Evolutionary conservation across 2,329 filamentous ascomycete genomes (phyloP).

Genomic region (Arthrobotrys iridis): DNA sequence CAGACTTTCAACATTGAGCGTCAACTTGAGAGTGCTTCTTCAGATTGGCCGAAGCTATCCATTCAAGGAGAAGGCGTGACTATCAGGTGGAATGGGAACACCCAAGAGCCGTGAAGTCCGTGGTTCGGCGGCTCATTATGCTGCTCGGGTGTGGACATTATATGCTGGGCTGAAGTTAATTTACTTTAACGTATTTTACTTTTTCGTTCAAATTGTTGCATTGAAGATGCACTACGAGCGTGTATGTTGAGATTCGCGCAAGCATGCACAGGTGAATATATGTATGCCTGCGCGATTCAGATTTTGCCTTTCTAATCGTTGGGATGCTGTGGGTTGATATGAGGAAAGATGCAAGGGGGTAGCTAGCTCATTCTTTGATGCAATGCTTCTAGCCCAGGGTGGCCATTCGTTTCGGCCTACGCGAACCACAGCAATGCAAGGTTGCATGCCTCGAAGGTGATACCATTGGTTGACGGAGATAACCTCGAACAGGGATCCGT

Average conservation of each 20-base stretch:
- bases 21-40: not conserved
- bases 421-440: conserved; percentile 1
- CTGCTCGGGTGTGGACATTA: not conserved
- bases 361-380: conserved; percentile 10
- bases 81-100: conserved; percentile 15
- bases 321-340: conserved; percentile 5
- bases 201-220: not conserved
- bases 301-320: not conserved
- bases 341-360: conserved; percentile 7
- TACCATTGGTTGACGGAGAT: conserved; percentile 30
- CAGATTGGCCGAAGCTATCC: not conserved
- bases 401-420: not conserved
- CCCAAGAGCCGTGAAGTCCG: conserved; percentile 41
- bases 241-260: not conserved
- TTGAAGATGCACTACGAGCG: not conserved
- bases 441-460: conserved; percentile 4
- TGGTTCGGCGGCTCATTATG: conserved; percentile 6
- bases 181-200: no score
- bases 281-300: not conserved
- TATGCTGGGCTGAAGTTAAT: not conserved
- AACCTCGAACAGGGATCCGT: not conserved
- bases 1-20: not conserved
- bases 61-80: not conserved
- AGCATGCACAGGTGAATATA: not conserved
- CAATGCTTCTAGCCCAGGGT: conserved; percentile 20